Percentiles rank a stretch among this genome's conserved stretches.
These are phyloP conservation scores for Ophiocordyceps camponoti-saundersi DNA, from an alignment of 2,329 filamentous ascomycete species.

Conservation along the genomic window DNA sequence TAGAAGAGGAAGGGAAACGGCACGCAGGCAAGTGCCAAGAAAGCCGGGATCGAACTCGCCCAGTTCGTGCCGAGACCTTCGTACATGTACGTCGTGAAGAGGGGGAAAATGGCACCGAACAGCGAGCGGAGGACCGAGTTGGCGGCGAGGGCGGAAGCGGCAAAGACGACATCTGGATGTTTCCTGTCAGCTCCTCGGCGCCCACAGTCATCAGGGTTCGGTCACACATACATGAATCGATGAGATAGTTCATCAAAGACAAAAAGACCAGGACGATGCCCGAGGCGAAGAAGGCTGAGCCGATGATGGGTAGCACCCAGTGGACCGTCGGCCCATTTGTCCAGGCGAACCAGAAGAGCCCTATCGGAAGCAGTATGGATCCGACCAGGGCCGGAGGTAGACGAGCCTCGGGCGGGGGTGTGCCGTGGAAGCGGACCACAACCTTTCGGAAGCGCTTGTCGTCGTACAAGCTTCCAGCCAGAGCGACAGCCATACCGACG, in stretches of 20 bases:
- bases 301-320: constrained; percentile 34
- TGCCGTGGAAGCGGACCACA: constrained; percentile 30
- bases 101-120: constrained; percentile 56
- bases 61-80: constrained; percentile 52
- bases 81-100: constrained; percentile 50
- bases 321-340: constrained; percentile 38
- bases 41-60: constrained; percentile 58
- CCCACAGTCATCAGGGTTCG: not conserved
- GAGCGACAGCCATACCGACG: constrained; percentile 43
- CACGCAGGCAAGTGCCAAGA: constrained; percentile 53
- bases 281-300: constrained; percentile 31
- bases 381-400: constrained; percentile 44
- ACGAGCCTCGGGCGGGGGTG: constrained; percentile 45
- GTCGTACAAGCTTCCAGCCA: constrained; percentile 32
- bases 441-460: constrained; percentile 34
- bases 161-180: constrained; percentile 46
- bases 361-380: constrained; percentile 37
- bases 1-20: constrained; percentile 66
- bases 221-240: constrained; percentile 34
- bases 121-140: constrained; percentile 55
- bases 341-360: constrained; percentile 52
- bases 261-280: constrained; percentile 49
- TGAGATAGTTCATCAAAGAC: constrained; percentile 47
- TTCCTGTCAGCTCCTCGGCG: constrained; percentile 2
- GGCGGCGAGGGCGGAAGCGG: constrained; percentile 57